phyloP scores from a whole-genome alignment of 257 asterid species.

The Cinchona pubescens region DNA sequence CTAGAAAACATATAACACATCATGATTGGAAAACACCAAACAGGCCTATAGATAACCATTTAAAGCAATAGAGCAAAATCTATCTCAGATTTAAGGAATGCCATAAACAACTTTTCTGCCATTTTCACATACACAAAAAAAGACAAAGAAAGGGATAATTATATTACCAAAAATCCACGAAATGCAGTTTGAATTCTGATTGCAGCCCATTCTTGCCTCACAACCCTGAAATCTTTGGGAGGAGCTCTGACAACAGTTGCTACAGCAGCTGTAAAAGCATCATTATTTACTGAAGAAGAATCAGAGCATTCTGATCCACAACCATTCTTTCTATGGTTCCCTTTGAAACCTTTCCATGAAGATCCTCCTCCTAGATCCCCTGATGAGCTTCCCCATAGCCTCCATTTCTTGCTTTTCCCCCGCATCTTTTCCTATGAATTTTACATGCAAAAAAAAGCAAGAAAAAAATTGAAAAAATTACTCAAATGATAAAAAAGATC shows the following conservation, averaged over 20 bases:
- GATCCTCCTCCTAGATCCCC: constrained; percentile 53
- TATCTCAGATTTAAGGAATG: neutral
- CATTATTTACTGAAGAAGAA: constrained; percentile 51
- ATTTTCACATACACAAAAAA: neutral
- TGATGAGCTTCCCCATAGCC: constrained; percentile 65
- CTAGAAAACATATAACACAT: neutral
- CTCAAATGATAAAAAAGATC: constrained; percentile 8
- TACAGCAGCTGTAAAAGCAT: constrained; percentile 73
- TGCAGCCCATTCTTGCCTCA: constrained; percentile 92
- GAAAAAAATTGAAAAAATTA: neutral
- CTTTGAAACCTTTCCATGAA: constrained; percentile 60
- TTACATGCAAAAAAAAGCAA: neutral
- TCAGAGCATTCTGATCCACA: constrained; percentile 53
- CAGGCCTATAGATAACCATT: neutral
- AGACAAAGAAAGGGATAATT: neutral
- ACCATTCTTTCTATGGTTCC: constrained; percentile 26
- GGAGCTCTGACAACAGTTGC: constrained; percentile 89
- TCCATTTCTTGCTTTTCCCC: constrained; percentile 84
- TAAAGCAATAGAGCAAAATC: neutral
- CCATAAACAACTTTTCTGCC: neutral
- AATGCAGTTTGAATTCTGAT: constrained; percentile 87
- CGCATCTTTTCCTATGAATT: constrained; percentile 51
- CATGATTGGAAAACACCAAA: neutral
- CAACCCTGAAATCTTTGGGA: constrained; percentile 77
- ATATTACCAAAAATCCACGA: constrained; percentile 78